Evolutionary conservation across 352 stramenopile genomes (phyloP).

Genomic region (Pythium vanterpoolii): DNA sequence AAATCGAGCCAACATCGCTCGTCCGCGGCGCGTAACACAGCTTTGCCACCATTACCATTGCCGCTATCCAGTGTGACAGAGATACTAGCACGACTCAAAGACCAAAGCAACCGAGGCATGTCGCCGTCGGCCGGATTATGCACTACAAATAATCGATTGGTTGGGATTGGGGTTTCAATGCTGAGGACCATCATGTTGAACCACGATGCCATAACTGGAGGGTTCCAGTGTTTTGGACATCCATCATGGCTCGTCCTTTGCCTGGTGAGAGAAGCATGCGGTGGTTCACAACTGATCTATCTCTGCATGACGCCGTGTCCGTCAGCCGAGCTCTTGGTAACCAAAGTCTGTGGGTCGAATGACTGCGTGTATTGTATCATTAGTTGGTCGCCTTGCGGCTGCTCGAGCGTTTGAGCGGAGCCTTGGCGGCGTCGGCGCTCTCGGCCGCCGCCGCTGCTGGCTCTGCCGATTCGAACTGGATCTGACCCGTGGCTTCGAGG

Average conservation of each 20-base stretch:
- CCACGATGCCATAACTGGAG: too few species aligned
- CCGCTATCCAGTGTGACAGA: constrained; percentile 20
- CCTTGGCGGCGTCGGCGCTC: constrained; percentile 33
- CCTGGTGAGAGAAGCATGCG: too few species aligned
- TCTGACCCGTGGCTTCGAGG: constrained; percentile 81
- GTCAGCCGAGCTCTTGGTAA: background rate
- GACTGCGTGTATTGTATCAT: background rate
- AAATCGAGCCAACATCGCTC: constrained; percentile 41
- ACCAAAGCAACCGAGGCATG: constrained; percentile 3
- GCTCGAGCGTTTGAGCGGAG: constrained; percentile 60
- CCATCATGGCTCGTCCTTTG: too few species aligned
- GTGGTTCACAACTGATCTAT: too few species aligned
- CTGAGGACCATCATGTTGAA: too few species aligned
- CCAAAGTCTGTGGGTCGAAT: background rate
- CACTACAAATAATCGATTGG: constrained; percentile 49
- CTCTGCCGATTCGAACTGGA: constrained; percentile 44
- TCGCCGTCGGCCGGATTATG: constrained; percentile 10
- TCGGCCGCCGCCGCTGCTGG: constrained; percentile 16
- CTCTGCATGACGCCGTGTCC: too few species aligned
- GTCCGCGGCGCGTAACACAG: constrained; percentile 2
- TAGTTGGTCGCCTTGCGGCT: constrained; percentile 46
- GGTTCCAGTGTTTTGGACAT: too few species aligned
- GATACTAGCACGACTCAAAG: constrained; percentile 33
- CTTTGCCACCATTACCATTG: constrained; percentile 13
- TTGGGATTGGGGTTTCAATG: too few species aligned